Conservation (phyloP, 2,329 filamentous ascomycete species). For the Aspergillus chevalieri region DNA sequence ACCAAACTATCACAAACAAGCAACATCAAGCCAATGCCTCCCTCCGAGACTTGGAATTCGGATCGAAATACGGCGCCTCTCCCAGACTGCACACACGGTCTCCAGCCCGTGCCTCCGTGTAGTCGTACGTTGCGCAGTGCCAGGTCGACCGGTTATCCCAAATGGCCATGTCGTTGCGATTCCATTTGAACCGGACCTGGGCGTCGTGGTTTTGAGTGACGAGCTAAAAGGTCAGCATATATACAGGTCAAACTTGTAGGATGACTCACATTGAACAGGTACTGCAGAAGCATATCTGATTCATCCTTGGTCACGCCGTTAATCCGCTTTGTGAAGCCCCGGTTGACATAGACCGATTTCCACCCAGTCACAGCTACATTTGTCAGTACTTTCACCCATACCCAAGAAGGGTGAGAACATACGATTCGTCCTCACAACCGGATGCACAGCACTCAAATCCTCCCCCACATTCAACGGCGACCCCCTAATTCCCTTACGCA, state of each 20-base stretch:
- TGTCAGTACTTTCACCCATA: not conserved
- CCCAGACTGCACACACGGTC: constrained; percentile 47
- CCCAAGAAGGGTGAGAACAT: not conserved
- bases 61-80: constrained; percentile 48
- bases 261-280: constrained; percentile 32
- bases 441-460: constrained; percentile 48
- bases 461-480: constrained; percentile 51
- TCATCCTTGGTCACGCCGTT: constrained; percentile 43
- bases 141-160: constrained; percentile 29
- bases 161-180: constrained; percentile 39
- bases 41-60: constrained; percentile 30
- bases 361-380: constrained; percentile 51
- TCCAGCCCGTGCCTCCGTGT: constrained; percentile 38
- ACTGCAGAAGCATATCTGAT: constrained; percentile 37
- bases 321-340: constrained; percentile 36
- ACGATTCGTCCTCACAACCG: constrained; percentile 54
- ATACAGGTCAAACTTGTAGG: not conserved
- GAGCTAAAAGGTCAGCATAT: constrained; percentile 10
- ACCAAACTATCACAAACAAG: not conserved
- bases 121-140: constrained; percentile 38
- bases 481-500: constrained; percentile 45
- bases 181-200: constrained; percentile 47
- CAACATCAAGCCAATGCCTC: constrained; percentile 24
- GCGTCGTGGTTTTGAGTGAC: constrained; percentile 46
- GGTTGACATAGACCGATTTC: constrained; percentile 50